Evolutionary conservation across 371 early-diverging fungal genomes (phyloP), one percentile per base, ranked within the genome.

Genomic region (Mucor piriformis): DNA sequence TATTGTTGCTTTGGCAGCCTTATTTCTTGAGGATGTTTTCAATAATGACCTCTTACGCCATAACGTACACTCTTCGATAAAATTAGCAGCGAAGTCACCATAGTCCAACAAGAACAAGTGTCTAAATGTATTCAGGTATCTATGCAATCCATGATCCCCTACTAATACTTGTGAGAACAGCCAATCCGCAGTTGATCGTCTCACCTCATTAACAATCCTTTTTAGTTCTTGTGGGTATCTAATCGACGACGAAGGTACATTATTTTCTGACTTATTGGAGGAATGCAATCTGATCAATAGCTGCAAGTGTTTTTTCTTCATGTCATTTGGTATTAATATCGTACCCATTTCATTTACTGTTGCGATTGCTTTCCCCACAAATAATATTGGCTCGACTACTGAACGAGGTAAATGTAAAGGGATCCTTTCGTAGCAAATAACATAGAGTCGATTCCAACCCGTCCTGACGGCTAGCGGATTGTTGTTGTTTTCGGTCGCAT

Each of bases 361-460:
- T 1, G 83, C 79, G 12, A 90, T 80, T 0, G 90, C 85, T 58
- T 88, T 88, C 1, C 92, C 92, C 21, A 90, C 81, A 75, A 90
- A 92, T 16, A 91, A 65, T 47, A 92, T 83, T 0, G 83, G 80
- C 32, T 87, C 77, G 0, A 83, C 87, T 12, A 87, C 32, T 0
- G 67, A 44, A 2, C 48, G 37, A 13, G 88, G 69, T 16, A 92
- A 69, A 62, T 83, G 83, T 1, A 49, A 29, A 2, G 91, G 91
- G 2, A 87, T 63, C 42, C 74, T 61, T 2, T 67, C 63, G 13
- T 74, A 61, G 7, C 77, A 79, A 11, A 91, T 59, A 0, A 51
- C 54, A 54, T 81, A 89, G 15, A 83, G 75, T 33, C 82, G 66
- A 18, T 84, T 69, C 88, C 89, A 82, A 0, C 65, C 69, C 20